Evolutionary conservation across 139 green algal genomes (phyloP).

Genomic region (Chlamydomonas sp.): DNA sequence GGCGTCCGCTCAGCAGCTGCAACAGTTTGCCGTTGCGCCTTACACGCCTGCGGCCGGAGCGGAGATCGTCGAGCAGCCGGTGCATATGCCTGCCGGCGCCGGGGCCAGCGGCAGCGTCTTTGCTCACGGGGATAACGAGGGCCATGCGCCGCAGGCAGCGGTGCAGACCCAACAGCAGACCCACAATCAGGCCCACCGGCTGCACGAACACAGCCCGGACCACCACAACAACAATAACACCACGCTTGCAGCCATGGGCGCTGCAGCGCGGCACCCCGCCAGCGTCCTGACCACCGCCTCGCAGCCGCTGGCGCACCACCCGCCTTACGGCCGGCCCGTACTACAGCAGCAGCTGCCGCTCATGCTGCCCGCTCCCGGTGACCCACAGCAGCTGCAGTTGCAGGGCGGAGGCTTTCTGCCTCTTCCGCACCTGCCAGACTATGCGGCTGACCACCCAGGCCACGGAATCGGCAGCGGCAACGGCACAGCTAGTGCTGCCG

Average conservation of each 20-base stretch:
- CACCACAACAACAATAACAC: neutral
- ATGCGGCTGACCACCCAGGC: too few species aligned
- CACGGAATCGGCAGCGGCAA: too few species aligned
- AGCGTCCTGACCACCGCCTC: slow-evolving; percentile 31
- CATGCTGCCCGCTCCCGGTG: neutral
- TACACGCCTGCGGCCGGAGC: too few species aligned
- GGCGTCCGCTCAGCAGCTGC: too few species aligned
- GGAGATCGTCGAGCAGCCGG: too few species aligned
- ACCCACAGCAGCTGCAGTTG: neutral
- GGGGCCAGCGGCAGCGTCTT: neutral
- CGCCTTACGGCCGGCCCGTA: neutral
- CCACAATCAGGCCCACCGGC: neutral
- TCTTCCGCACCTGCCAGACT: too few species aligned
- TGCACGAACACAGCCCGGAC: neutral
- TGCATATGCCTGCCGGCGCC: neutral
- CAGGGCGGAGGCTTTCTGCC: too few species aligned
- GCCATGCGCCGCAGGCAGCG: neutral
- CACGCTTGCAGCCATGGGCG: slow-evolving; percentile 1
- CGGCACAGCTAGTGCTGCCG: too few species aligned
- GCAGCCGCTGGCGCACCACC: neutral
- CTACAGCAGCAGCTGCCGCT: neutral
- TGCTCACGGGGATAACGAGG: neutral
- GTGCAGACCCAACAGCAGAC: neutral
- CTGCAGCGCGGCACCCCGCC: neutral
- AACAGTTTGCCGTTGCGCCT: too few species aligned